Evolutionary conservation across 768 basidiomycete genomes (phyloP), one percentile per base, ranked within the genome.

Genomic region (Boletus fagicola): DNA sequence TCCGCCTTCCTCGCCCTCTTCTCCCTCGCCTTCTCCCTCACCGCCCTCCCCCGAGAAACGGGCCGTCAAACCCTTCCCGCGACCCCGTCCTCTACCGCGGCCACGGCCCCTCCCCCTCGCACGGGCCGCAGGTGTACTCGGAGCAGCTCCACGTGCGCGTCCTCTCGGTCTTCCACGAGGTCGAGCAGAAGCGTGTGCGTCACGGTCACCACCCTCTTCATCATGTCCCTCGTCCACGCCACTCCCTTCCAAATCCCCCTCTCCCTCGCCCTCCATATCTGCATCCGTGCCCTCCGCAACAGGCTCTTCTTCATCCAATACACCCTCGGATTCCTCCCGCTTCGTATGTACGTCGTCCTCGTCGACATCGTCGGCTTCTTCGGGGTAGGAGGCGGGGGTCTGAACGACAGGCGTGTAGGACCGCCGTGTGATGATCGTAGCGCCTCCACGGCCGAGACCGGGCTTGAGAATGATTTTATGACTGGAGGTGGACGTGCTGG

Each of bases 381-480:
- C 67, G 4, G 59, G 63, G 30, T 62, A 72, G 20, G 62, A 59
- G 5, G 48, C 4, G 8, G 60, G 63, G 0, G 61, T 61, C 24
- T 59, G 63, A 26, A 60, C 15, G 42, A 46, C 53, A 9, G 72
- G 70, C 0, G 68, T 68, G 45, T 56, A 11, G 24, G 69, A 68
- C 35, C 58, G 57, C 1, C 69, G 67, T 3, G 70, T 59, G 26
- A 65, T 65, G 60, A 69, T 67, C 18, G 60, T 71, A 2, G 57
- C 65, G 2, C 63, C 59, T 9, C 68, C 69, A 43, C 66, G 71
- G 18, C 67, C 68, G 12, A 70, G 59, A 33, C 73, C 75, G 2
- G 76, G 76, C 48, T 74, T 78, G 56, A 76, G 75, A 11, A 76
- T 77, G 43, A 77, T 78, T 68, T 75, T 77, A 26, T 64, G 72